Evolutionary conservation across 371 early-diverging fungal genomes (phyloP), one percentile per base, ranked within the genome.

Genomic region (Dipsacomyces acuminosporus): DNA sequence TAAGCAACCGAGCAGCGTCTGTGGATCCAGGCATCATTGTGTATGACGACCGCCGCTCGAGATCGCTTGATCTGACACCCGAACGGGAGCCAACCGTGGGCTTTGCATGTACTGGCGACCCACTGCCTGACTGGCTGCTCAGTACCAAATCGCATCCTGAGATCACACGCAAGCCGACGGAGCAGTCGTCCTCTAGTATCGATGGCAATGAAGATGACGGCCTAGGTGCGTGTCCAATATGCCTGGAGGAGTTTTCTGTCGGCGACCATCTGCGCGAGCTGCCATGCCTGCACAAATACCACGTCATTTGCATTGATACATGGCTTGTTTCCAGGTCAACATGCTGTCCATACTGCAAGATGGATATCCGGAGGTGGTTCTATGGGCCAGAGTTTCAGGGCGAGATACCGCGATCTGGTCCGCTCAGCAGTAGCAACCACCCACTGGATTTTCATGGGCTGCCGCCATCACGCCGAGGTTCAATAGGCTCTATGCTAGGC

Each of bases 271-370:
- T 89, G 21, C 74, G 88, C 6, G 77, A 75, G 44, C 74, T 90
- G 19, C 82, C 82, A 2, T 90, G 90, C 64, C 48, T 61, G 24
- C 90, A 90, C 59, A 71, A 65, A 45, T 90, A 85, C 77, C 90
- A 90, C 60, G 64, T 67, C 13, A 71, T 76, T 1, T 90, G 90
- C 60, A 79, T 89, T 40, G 89, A 90, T 44, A 78, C 78, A 5
- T 89, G 88, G 88, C 74, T 85, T 30, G 76, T 78, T 26, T 69
- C 69, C 19, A 54, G 69, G 26, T 69, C 69, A 8, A 69, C 69
- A 9, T 59, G 69, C 46, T 69, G 69, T n/a, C 69, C 69, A 4
- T 69, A 69, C 48, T 69, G 69, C 45, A 69, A 69, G 53, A 44
- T 69, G 24, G 69, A 69, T 41, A 69, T 69, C n/a, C 47, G 63